Conservation (phyloP, 2,329 filamentous ascomycete genomes). For the Sphaerulina vaccinii region DNA sequence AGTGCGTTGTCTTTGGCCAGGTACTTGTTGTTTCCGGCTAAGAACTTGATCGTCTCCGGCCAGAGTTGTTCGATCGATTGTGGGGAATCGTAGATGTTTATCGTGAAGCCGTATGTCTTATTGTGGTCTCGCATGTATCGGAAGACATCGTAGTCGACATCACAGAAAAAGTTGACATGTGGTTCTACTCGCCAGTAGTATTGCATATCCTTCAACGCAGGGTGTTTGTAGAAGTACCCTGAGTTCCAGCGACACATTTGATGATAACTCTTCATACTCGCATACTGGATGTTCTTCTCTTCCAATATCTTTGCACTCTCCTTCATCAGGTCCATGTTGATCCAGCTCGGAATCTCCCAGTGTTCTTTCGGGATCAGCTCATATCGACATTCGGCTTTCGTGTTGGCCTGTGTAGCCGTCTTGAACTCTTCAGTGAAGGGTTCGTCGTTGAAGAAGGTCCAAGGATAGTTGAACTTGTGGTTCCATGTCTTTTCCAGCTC, state of each 20-base stretch:
- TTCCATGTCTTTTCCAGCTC: conserved; percentile 97
- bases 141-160: conserved; percentile 98
- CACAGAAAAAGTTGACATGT: conserved; percentile 98
- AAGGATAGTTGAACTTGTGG: conserved; percentile 98
- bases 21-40: conserved; percentile 74
- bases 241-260: conserved; percentile 99
- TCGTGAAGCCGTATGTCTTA: conserved; percentile 98
- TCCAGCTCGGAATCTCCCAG: conserved; percentile 90
- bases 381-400: conserved; percentile 84
- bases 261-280: conserved; percentile 84
- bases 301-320: conserved; percentile 81
- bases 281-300: conserved; percentile 87
- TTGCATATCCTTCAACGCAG: conserved; percentile 73
- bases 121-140: conserved; percentile 97
- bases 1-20: conserved; percentile 81
- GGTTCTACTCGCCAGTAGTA: conserved; percentile 99
- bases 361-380: conserved; percentile 91
- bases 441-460: conserved; percentile 98
- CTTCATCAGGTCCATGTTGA: conserved; percentile 79
- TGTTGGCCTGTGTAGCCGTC: conserved; percentile 71
- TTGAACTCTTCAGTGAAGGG: conserved; percentile 95
- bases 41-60: conserved; percentile 93
- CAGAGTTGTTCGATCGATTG: conserved; percentile 83
- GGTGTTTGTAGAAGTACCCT: conserved; percentile 96
- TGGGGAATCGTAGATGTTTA: conserved; percentile 92